phyloP scores from a whole-genome alignment of 2,329 filamentous ascomycete species.

The Claviceps pazoutovae region DNA sequence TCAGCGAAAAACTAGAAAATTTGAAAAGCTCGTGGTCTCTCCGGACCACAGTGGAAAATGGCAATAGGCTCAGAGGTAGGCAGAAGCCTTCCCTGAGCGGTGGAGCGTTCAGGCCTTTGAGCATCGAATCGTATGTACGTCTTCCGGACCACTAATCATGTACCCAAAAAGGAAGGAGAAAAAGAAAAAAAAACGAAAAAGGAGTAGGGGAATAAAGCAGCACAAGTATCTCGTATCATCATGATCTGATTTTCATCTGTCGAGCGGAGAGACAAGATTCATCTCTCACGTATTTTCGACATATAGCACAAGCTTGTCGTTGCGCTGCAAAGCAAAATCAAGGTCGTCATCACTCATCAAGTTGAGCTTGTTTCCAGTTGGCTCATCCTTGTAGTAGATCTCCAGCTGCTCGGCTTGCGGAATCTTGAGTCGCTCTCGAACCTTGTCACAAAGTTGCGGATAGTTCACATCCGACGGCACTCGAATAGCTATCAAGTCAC shows the following conservation, averaged over 20 bases:
- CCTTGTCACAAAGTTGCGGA: constrained; percentile 66
- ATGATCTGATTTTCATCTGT: background rate
- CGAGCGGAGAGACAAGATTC: background rate
- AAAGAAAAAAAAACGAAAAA: background rate
- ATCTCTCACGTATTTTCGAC: constrained; percentile 39
- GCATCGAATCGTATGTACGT: constrained; percentile 9
- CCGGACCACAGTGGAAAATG: background rate
- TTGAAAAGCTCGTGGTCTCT: background rate
- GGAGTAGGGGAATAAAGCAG: background rate
- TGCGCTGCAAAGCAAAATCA: constrained; percentile 64
- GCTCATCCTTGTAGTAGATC: constrained; percentile 77
- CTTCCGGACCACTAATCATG: constrained; percentile 15
- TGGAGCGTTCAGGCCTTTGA: constrained; percentile 13
- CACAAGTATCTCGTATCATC: background rate
- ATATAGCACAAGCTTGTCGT: constrained; percentile 74
- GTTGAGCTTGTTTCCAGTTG: constrained; percentile 57
- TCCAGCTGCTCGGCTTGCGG: constrained; percentile 53
- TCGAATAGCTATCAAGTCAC: constrained; percentile 82
- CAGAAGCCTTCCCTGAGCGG: background rate
- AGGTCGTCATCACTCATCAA: constrained; percentile 72
- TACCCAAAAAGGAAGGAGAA: constrained; percentile 7
- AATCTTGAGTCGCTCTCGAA: constrained; percentile 72
- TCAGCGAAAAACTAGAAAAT: background rate
- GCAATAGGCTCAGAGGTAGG: background rate
- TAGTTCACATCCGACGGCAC: constrained; percentile 71